phyloP scores from a whole-genome alignment of 768 basidiomycete species.

The Leucocoprinus leucothites region DNA sequence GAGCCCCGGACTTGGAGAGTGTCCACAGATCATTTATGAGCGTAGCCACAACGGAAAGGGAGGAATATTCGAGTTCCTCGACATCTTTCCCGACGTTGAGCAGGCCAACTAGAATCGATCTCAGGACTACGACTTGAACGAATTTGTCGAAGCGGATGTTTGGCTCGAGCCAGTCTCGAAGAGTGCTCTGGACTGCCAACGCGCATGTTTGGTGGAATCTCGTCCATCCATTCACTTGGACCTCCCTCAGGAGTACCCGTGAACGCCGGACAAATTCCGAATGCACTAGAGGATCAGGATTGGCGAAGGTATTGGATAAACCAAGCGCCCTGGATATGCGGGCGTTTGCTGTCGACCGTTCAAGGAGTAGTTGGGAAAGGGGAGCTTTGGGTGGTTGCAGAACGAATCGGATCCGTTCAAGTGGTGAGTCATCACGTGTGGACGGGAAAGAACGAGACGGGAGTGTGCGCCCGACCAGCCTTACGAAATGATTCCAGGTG shows the following conservation, averaged over 20 bases:
- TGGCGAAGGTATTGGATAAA: constrained; percentile 54
- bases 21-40: constrained; percentile 47
- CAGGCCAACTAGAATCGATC: constrained; percentile 39
- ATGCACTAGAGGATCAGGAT: constrained; percentile 31
- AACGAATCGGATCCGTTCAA: not conserved
- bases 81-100: constrained; percentile 29
- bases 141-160: constrained; percentile 32
- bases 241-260: constrained; percentile 23
- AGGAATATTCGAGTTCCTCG: constrained; percentile 24
- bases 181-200: constrained; percentile 26
- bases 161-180: constrained; percentile 10
- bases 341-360: constrained; percentile 33
- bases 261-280: constrained; percentile 28
- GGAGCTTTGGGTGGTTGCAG: constrained; percentile 14
- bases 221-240: constrained; percentile 29
- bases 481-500: not conserved
- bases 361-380: constrained; percentile 20
- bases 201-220: constrained; percentile 27
- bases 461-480: not conserved
- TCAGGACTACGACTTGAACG: constrained; percentile 43
- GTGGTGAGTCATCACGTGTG: no score
- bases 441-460: no score
- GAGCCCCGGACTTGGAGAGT: constrained; percentile 34
- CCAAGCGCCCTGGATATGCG: constrained; percentile 31
- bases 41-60: constrained; percentile 33